These are phyloP conservation scores for Nematocida ironsii DNA, from an alignment of 371 early-diverging fungal genomes.

Conservation along the genomic window DNA sequence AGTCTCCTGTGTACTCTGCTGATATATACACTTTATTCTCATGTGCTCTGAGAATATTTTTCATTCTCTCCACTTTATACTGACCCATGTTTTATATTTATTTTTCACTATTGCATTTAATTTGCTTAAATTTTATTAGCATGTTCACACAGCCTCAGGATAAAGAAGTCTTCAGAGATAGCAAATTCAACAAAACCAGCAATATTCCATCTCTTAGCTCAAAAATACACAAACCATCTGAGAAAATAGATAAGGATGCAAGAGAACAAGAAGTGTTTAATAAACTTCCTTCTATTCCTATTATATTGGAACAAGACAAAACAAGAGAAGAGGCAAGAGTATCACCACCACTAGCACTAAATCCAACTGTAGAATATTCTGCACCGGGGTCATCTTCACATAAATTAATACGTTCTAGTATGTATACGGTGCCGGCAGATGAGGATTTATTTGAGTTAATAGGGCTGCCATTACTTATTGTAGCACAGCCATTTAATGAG, in stretches of 20 bases:
- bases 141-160: slow-evolving; percentile 48
- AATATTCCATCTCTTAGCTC: slow-evolving; percentile 6
- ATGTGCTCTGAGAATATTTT: slow-evolving; percentile 34
- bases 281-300: slow-evolving; percentile 38
- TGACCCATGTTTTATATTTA: slow-evolving; percentile 45
- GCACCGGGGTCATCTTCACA: slow-evolving; percentile 9
- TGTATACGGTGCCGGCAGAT: slow-evolving; percentile 66
- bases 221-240: not conserved
- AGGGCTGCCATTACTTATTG: slow-evolving; percentile 64
- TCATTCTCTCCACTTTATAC: slow-evolving; percentile 52
- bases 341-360: slow-evolving; percentile 29
- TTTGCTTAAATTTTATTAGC: slow-evolving; percentile 42
- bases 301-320: slow-evolving; percentile 10
- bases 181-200: not conserved
- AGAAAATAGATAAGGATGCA: slow-evolving; percentile 15
- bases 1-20: slow-evolving; percentile 17
- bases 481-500: slow-evolving; percentile 65
- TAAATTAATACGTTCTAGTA: slow-evolving; percentile 55
- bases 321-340: not conserved
- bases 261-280: slow-evolving; percentile 16
- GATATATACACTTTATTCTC: slow-evolving; percentile 49
- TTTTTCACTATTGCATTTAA: slow-evolving; percentile 29
- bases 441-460: slow-evolving; percentile 59
- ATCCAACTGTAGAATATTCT: slow-evolving; percentile 1
- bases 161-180: slow-evolving; percentile 28